These are phyloP conservation scores for Krasilnikovozyma curviuscula DNA, from an alignment of 768 basidiomycete species.

Conservation along the genomic window DNA sequence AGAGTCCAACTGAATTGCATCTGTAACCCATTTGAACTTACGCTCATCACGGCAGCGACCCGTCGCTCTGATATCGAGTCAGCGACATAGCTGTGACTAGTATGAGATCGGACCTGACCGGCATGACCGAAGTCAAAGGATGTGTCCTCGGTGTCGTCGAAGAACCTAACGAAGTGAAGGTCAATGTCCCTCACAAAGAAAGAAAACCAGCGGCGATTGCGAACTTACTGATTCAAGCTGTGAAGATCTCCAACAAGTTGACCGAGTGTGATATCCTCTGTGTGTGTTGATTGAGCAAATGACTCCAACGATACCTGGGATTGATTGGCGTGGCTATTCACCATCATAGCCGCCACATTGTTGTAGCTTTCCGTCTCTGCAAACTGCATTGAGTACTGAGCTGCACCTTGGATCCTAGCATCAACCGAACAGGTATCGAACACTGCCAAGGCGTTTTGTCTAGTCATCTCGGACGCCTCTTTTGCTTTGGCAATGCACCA, in stretches of 20 bases:
- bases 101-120: neutral
- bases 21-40: neutral
- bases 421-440: slow-evolving; percentile 58
- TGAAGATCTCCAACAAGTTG: slow-evolving; percentile 11
- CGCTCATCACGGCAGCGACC: neutral
- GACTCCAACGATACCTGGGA: slow-evolving; percentile 7
- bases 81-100: neutral
- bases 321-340: too few species aligned
- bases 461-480: slow-evolving; percentile 40
- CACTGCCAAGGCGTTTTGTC: slow-evolving; percentile 62
- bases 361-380: slow-evolving; percentile 20
- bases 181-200: neutral
- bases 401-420: slow-evolving; percentile 48
- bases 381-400: slow-evolving; percentile 29
- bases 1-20: neutral
- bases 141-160: slow-evolving; percentile 7
- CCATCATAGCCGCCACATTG: neutral
- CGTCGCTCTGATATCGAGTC: neutral
- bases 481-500: slow-evolving; percentile 66
- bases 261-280: slow-evolving; percentile 6
- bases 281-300: neutral
- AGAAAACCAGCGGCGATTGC: neutral
- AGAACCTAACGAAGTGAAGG: neutral
- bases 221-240: slow-evolving; percentile 9
- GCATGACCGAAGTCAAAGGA: neutral